phyloP scores from a whole-genome alignment of 2,329 filamentous ascomycete species.

The Hypoxylon rubiginosum region DNA sequence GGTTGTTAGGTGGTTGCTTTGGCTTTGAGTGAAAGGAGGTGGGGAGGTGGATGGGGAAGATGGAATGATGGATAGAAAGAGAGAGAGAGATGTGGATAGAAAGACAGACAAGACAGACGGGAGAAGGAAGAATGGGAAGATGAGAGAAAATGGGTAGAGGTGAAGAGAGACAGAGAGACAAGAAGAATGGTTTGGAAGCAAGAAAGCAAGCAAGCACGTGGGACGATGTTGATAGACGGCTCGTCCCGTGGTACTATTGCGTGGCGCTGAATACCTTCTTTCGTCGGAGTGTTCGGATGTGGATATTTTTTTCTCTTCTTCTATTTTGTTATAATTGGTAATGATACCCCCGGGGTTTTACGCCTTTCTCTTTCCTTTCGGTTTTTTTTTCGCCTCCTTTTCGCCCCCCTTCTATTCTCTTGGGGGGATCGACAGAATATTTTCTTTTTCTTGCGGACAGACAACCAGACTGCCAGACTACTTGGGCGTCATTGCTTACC shows the following conservation, averaged over 20 bases:
- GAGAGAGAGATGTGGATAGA: neutral
- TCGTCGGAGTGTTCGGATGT: slow-evolving; percentile 3
- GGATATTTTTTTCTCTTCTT: neutral
- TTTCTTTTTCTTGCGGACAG: neutral
- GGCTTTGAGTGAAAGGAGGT: slow-evolving; percentile 67
- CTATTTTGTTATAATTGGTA: slow-evolving; percentile 4
- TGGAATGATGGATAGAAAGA: neutral
- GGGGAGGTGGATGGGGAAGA: neutral
- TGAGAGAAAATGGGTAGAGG: neutral
- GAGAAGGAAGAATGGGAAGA: neutral
- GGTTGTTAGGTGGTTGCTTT: slow-evolving; percentile 84
- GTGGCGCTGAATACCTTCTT: neutral
- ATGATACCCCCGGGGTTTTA: neutral
- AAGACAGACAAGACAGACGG: neutral
- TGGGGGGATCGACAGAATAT: neutral
- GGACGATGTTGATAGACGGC: neutral
- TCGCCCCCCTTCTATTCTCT: neutral
- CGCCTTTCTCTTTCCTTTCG: neutral
- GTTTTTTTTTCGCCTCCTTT: neutral
- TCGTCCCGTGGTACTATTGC: neutral
- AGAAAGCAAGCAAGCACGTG: neutral
- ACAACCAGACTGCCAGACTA: too few species aligned
- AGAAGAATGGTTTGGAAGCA: neutral
- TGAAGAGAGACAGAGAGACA: too few species aligned
- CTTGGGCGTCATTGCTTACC: neutral